A percentile compares a stretch with the other conserved stretches of the same genome.
phyloP scores from a whole-genome alignment of 1,284 basidiomycete genomes.

The Austroboletus novae-zelandiae region DNA sequence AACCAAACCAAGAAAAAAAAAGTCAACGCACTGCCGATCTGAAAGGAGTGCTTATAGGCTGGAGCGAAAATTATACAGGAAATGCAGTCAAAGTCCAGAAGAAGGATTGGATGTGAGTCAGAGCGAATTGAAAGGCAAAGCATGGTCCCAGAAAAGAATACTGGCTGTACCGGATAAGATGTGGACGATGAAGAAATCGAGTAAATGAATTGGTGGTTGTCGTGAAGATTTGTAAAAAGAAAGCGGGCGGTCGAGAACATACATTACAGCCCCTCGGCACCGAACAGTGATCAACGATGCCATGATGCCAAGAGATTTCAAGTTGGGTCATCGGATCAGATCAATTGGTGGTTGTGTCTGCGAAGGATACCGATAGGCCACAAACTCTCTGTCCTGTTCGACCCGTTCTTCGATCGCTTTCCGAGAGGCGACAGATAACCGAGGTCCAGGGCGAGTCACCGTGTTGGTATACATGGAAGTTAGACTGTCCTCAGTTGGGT shows the following conservation, averaged over 20 bases:
- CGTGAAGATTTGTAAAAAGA: conserved; percentile 19
- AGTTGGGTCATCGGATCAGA: conserved; percentile 46
- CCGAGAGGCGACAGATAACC: conserved; percentile 61
- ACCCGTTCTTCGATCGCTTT: conserved; percentile 75
- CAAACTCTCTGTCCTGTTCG: conserved; percentile 74
- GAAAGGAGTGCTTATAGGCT: conserved; percentile 11
- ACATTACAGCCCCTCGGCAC: conserved; percentile 4
- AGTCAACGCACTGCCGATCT: conserved; percentile 12
- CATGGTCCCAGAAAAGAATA: conserved; percentile 31
- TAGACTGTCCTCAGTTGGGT: conserved; percentile 45
- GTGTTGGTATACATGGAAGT: conserved; percentile 43
- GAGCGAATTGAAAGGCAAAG: conserved; percentile 14
- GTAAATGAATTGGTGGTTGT: conserved; percentile 21
- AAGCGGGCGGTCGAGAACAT: conserved; percentile 3
- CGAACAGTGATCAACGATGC: conserved; percentile 6
- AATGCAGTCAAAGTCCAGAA: conserved; percentile 32
- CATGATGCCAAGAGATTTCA: conserved; percentile 2
- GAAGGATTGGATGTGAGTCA: conserved; percentile 19
- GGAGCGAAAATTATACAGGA: conserved; percentile 16
- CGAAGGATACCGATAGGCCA: conserved; percentile 81
- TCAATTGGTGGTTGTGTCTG: conserved; percentile 58
- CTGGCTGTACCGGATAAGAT: conserved; percentile 19
- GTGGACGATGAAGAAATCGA: conserved; percentile 10
- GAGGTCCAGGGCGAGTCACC: conserved; percentile 41
- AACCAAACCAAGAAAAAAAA: conserved; percentile 29